phyloP scores from a whole-genome alignment of 1,139 yeast genomes.

The Taphrina sp. region DNA sequence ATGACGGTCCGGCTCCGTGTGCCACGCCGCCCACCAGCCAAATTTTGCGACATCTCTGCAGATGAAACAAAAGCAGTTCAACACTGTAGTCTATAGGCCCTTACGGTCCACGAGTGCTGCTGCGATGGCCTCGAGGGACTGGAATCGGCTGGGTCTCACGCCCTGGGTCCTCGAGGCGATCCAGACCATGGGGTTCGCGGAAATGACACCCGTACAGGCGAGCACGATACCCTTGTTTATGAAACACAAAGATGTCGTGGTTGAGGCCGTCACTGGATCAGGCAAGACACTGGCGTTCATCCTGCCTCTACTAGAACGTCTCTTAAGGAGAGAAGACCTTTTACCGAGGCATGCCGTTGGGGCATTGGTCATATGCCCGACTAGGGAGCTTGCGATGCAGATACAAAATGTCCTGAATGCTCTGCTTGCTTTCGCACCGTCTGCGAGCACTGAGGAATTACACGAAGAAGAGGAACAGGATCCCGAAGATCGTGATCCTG shows the following conservation, averaged over 20 bases:
- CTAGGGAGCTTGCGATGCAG: slow-evolving; percentile 87
- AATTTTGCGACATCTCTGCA: too few species aligned
- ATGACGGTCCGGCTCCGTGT: too few species aligned
- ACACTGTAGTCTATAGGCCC: too few species aligned
- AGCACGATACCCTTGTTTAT: slow-evolving; percentile 83
- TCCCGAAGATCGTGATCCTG: slow-evolving; percentile 34
- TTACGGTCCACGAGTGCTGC: too few species aligned
- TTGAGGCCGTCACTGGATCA: slow-evolving; percentile 94
- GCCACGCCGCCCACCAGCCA: too few species aligned
- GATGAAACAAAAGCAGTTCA: too few species aligned
- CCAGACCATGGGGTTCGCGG: slow-evolving; percentile 65
- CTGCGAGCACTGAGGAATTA: too few species aligned
- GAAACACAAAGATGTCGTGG: slow-evolving; percentile 93
- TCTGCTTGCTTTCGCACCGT: slow-evolving; percentile 51
- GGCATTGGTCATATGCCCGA: slow-evolving; percentile 77
- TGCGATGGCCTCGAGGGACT: slow-evolving; percentile 15
- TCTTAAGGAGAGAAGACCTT: slow-evolving; percentile 39
- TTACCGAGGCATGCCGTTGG: slow-evolving; percentile 57
- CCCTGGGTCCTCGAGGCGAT: slow-evolving; percentile 55
- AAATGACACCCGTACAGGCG: slow-evolving; percentile 98
- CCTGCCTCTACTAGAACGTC: slow-evolving; percentile 68
- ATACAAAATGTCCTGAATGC: slow-evolving; percentile 65
- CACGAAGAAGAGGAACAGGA: not conserved
- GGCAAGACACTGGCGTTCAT: slow-evolving; percentile 90
- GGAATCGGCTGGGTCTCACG: slow-evolving; percentile 6